Conservation (phyloP, 2,329 filamentous ascomycete species). For the Cyclaneusma minus region DNA sequence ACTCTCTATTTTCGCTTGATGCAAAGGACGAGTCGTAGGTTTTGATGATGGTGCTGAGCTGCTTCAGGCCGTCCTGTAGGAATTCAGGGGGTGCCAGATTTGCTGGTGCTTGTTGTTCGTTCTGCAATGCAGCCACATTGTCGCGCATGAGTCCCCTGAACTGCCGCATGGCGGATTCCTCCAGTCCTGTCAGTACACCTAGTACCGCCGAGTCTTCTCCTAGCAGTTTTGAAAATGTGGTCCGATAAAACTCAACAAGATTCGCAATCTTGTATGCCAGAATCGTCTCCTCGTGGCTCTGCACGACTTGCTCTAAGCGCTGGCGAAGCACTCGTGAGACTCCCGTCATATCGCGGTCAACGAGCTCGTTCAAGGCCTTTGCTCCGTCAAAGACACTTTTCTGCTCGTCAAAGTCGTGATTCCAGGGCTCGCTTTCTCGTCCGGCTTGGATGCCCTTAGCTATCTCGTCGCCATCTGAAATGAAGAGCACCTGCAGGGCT, state of each 20-base stretch:
- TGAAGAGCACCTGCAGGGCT: constrained; percentile 79
- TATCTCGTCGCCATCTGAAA: constrained; percentile 80
- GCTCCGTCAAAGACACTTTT: constrained; percentile 58
- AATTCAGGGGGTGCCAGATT: constrained; percentile 70
- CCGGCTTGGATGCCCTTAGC: constrained; percentile 68
- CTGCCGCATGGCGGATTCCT: constrained; percentile 64
- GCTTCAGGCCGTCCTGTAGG: constrained; percentile 63
- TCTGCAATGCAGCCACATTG: constrained; percentile 59
- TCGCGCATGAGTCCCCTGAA: constrained; percentile 74
- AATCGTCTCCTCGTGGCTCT: constrained; percentile 81
- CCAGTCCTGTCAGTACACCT: constrained; percentile 50
- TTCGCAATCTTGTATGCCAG: constrained; percentile 83
- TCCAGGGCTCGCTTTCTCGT: constrained; percentile 73
- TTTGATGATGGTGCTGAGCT: constrained; percentile 64
- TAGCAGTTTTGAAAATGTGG: constrained; percentile 70
- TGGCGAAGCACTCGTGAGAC: constrained; percentile 77
- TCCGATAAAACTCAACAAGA: constrained; percentile 73
- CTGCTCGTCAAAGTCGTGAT: constrained; percentile 42
- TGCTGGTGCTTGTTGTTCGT: constrained; percentile 52
- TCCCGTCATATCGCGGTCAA: constrained; percentile 71
- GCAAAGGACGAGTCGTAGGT: constrained; percentile 74
- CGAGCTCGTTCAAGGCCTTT: constrained; percentile 69
- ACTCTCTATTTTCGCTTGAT: constrained; percentile 38
- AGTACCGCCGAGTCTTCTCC: constrained; percentile 43
- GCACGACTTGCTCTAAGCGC: constrained; percentile 79